Conservation (phyloP, 2,329 filamentous ascomycete species). For the Curvularia hawaiiensis region DNA sequence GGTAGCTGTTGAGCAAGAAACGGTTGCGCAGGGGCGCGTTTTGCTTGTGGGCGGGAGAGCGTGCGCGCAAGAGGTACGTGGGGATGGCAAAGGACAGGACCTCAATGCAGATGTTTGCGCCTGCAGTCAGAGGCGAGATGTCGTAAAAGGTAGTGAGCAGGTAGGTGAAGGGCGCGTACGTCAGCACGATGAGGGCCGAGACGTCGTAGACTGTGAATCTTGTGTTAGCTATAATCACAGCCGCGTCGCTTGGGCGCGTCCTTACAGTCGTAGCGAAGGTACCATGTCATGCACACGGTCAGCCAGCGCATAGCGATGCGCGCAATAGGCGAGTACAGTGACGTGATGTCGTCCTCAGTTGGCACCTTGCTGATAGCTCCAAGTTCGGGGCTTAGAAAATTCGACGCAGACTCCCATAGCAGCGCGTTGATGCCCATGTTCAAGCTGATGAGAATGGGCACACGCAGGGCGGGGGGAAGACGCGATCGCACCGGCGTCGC, state of each 20-base stretch:
- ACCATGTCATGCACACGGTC: slow-evolving; percentile 76
- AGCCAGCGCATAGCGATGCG: slow-evolving; percentile 63
- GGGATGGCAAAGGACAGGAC: slow-evolving; percentile 71
- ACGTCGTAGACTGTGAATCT: slow-evolving; percentile 47
- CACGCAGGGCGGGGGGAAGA: slow-evolving; percentile 46
- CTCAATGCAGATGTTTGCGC: slow-evolving; percentile 70
- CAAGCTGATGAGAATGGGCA: slow-evolving; percentile 54
- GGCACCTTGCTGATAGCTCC: slow-evolving; percentile 66
- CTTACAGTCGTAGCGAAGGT: slow-evolving; percentile 73
- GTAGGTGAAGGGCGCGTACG: slow-evolving; percentile 76
- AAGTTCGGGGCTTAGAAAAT: slow-evolving; percentile 68
- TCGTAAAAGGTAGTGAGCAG: slow-evolving; percentile 80
- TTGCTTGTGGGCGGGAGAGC: slow-evolving; percentile 67
- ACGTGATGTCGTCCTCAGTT: slow-evolving; percentile 62
- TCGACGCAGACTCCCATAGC: slow-evolving; percentile 66
- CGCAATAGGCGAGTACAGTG: slow-evolving; percentile 56
- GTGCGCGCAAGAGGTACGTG: slow-evolving; percentile 73
- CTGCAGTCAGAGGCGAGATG: slow-evolving; percentile 65
- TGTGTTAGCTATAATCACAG: slow-evolving; percentile 8
- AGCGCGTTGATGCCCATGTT: slow-evolving; percentile 67
- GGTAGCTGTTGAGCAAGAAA: slow-evolving; percentile 47
- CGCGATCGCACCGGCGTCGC: slow-evolving; percentile 33
- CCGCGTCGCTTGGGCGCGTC: neutral
- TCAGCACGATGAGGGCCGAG: slow-evolving; percentile 60
- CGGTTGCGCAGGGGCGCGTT: slow-evolving; percentile 53